Conservation (phyloP, 768 basidiomycete species). For the Chalciporus chontae region DNA sequence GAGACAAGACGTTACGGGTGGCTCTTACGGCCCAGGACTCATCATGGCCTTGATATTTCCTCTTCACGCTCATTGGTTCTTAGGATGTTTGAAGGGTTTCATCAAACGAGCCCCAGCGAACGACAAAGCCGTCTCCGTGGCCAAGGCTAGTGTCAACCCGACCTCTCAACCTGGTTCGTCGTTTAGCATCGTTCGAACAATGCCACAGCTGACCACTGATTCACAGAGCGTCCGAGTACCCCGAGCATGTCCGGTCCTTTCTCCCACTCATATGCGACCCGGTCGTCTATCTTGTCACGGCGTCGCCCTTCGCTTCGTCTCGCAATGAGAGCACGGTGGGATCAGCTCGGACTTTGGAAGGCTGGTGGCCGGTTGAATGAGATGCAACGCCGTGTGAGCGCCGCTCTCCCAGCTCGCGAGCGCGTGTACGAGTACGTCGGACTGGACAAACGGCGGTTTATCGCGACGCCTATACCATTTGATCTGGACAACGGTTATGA, state of each 20-base stretch:
- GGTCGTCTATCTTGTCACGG: slow-evolving; percentile 21
- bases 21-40: slow-evolving; percentile 38
- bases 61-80: slow-evolving; percentile 54
- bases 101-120: slow-evolving; percentile 27
- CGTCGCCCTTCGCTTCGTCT: slow-evolving; percentile 27
- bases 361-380: slow-evolving; percentile 26
- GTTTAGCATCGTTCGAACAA: background rate
- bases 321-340: slow-evolving; percentile 28
- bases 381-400: slow-evolving; percentile 28
- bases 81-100: slow-evolving; percentile 47
- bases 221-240: slow-evolving; percentile 16
- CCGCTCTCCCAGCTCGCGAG: slow-evolving; percentile 24
- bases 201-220: background rate
- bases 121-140: background rate
- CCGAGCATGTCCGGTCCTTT: slow-evolving; percentile 3
- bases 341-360: slow-evolving; percentile 25
- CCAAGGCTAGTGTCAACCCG: slow-evolving; percentile 3
- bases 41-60: slow-evolving; percentile 42
- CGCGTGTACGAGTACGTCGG: slow-evolving; percentile 33
- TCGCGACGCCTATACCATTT: background rate
- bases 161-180: slow-evolving; percentile 9
- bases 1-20: slow-evolving; percentile 27
- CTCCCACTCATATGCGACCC: slow-evolving; percentile 9
- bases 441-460: slow-evolving; percentile 4
- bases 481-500: slow-evolving; percentile 3